Evolutionary conservation across 1,284 basidiomycete genomes (phyloP), one percentile per base, ranked within the genome.

Genomic region (Cystobasidium sp.): DNA sequence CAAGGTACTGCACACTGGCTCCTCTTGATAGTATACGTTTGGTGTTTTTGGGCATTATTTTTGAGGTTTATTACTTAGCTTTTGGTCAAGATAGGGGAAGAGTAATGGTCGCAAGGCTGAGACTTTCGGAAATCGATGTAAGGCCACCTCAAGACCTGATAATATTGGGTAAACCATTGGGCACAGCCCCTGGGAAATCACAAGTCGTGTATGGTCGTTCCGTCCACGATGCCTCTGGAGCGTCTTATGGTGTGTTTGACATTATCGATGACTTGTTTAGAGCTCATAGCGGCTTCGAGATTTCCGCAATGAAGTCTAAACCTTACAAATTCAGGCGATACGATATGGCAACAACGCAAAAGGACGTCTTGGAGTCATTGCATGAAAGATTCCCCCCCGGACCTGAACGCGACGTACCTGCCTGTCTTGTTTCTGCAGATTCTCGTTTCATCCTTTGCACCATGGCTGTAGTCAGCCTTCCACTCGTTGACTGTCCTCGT

Each of bases 181-280:
- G n/a, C n/a, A n/a, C n/a, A n/a, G n/a, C n/a, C n/a, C n/a, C n/a
- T n/a, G n/a, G n/a, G n/a, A n/a, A n/a, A n/a, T n/a, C n/a, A 61
- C 46, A 89, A 85, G 55, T 87, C 85, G 82, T 90, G 89, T 68
- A 94, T 82, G 81, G 92, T 92, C 49, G 94, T 84, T 82, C 93
- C 90, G 80, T 93, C 91, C 78, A 90, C 90, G 79, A 92, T 92
- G 78, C 94, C 90, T 74, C 88, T 86, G 78, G 90, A 90, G 84
- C 92, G 92, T 61, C 87, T 84, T 16, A 91, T 80, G 9, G 87
- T 86, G 59, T 92, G 85, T 68, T 87, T 85, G 81, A 90, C 86
- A n/a, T 86, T 81, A 74, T 87, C 86, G 24, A 91, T 83, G 24
- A 88, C 83, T 41, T 81, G 80, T 24, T 87, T 85, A 55, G 86